Evolutionary conservation across 2,329 filamentous ascomycete genomes (phyloP), one percentile per base, ranked within the genome.

Genomic region (Epichloe sp.): DNA sequence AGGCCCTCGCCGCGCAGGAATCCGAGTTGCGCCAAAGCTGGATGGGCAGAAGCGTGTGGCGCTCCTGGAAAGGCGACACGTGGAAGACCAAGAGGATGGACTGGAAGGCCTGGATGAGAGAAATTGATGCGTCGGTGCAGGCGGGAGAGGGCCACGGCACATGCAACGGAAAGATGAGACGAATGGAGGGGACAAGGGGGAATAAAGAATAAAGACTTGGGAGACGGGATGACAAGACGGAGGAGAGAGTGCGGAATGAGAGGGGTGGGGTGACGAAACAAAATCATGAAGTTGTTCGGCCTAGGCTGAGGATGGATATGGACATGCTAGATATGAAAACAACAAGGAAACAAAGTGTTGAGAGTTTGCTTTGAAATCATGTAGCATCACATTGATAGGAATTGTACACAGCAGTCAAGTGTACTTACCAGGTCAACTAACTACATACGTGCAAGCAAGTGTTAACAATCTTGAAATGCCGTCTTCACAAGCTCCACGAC

Each of bases 51-150:
- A 75, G 71, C 51, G 75, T 78, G 8, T 81, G 78, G 78, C 68
- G 75, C 26, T 68, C 67, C 38, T 81, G 78, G 77, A 75, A 73
- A 62, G 77, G 77, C 12, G 78, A 81, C 54, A 60, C 74, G 62
- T 81, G 77, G 76, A 75, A 72, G 59, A 73, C 72, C 46, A 66
- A 73, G 42, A 64, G 71, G 47, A 62, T 67, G 15, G 77, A 80
- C 47, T 82, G 78, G 78, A 74, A 78, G 54, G 59, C 66, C 3
- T 80, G 77, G 75, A 73, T 73, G 53, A 79, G 76, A 63, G 76
- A 78, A 56, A 67, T 72, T 17, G 61, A 62, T 14, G 47, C 17
- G n/a, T 21, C 36, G 35, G 14, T 7, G 3, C 26, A 31, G 26
- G 17, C 17, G 12, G 14, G 7, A 10, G 31, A 2, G 3, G 17